phyloP scores from a whole-genome alignment of 2,329 filamentous ascomycete species.

The Clarireedia homoeocarpa region DNA sequence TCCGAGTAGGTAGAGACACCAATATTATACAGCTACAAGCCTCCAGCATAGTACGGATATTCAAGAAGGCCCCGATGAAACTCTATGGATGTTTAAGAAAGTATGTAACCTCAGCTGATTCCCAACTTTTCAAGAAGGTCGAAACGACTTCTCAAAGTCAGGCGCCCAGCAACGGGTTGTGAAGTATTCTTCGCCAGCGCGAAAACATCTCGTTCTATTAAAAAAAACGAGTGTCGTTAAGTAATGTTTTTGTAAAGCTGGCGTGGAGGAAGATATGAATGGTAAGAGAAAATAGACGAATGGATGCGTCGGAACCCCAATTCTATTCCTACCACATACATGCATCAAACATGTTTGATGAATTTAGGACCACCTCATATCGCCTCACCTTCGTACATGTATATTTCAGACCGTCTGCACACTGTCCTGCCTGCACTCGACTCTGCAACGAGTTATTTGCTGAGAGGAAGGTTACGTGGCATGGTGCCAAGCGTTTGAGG shows the following conservation, averaged over 20 bases:
- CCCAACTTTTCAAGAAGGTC: constrained; percentile 56
- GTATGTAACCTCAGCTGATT: constrained; percentile 66
- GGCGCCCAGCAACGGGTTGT: constrained; percentile 64
- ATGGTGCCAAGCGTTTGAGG: no score
- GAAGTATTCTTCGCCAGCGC: constrained; percentile 58
- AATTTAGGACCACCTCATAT: no score
- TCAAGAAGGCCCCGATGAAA: background rate
- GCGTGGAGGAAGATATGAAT: constrained; percentile 5
- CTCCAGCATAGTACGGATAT: background rate
- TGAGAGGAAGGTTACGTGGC: no score
- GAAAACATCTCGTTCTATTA: constrained; percentile 51
- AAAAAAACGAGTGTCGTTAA: constrained; percentile 12
- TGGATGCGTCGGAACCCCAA: no score
- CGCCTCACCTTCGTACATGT: no score
- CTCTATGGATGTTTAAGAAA: background rate
- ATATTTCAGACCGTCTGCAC: no score
- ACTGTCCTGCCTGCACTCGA: no score
- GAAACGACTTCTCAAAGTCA: constrained; percentile 57
- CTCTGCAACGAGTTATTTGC: no score
- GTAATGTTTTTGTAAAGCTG: constrained; percentile 15
- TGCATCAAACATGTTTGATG: no score
- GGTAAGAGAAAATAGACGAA: background rate
- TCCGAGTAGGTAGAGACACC: background rate
- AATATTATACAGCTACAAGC: background rate
- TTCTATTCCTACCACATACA: no score